These are phyloP conservation scores for Monosporascus ibericus DNA, from an alignment of 2,329 filamentous ascomycete species.

Conservation along the genomic window DNA sequence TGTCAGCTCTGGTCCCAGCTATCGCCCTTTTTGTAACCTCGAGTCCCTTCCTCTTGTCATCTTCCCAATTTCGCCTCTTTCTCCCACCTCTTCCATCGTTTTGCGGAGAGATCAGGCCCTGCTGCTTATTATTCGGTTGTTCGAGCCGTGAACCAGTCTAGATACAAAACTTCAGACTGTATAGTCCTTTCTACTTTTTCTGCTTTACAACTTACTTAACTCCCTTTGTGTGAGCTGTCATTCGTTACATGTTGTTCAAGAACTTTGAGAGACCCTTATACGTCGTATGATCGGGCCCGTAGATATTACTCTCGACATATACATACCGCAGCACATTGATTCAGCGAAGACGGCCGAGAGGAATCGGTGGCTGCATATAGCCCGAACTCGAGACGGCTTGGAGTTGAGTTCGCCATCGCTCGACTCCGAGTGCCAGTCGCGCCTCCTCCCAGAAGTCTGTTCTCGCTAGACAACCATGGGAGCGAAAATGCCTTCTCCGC, in stretches of 20 bases:
- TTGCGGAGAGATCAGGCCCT: neutral
- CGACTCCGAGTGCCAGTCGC: too few relatives aligned
- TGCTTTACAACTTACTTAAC: slow-evolving; percentile 6
- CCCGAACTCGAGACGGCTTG: neutral
- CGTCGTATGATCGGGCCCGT: neutral
- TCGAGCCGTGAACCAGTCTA: neutral
- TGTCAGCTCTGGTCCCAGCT: neutral
- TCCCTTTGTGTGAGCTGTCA: slow-evolving; percentile 12
- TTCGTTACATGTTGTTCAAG: slow-evolving; percentile 14
- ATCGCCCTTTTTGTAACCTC: neutral
- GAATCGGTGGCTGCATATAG: neutral
- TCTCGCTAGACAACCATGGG: slow-evolving; percentile 26
- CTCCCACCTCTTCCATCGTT: neutral
- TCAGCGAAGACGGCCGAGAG: neutral
- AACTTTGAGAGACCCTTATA: slow-evolving; percentile 1
- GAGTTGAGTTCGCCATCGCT: neutral
- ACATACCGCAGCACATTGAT: neutral
- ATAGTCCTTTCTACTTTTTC: slow-evolving; percentile 8
- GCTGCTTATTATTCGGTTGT: neutral
- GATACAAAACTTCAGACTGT: slow-evolving; percentile 4
- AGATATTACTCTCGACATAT: neutral
- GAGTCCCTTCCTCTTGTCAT: neutral
- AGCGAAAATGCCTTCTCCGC: slow-evolving; percentile 31
- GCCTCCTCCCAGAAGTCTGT: neutral
- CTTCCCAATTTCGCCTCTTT: neutral